Evolutionary conservation across 441 rosid species (phyloP), one percentile per base, ranked within the genome.

Genomic region (Pelargonium fulgidum): DNA sequence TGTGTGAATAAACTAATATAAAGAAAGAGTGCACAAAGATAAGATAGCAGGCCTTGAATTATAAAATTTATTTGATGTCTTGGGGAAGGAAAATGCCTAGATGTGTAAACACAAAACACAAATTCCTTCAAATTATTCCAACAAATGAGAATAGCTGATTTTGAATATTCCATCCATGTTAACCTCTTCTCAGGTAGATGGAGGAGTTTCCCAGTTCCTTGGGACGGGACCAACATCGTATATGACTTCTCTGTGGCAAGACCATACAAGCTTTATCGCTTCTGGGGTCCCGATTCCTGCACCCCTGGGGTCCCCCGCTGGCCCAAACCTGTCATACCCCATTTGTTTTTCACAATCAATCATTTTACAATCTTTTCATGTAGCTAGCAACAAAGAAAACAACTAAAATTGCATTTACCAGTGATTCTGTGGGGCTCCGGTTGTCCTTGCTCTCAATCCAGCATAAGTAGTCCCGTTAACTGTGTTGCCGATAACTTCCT

Each of bases 221-320:
- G 95, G 90, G 45, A 94, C 39, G 0, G 99, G 99, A 61, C 99
- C 99, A 26, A 75, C 20, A 68, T 94, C 99, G 13, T 90, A 94
- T 65, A 94, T 94, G 77, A 94, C 54, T 72, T 94, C 99, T 76
- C 97, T 85, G 75, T 94, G 99, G 83, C 97, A 90, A 70, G 99
- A 94, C 99, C 99, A 94, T 8, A 94, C 99, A 2, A 92, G 87
- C 84, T 85, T 92, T 85, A 94, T 91, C 1, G 99, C 99, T 70
- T 94, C 99, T 0, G 99, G 97, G 14, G 97, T 92, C 52, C 99
- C 99, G 56, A 94, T 94, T 64, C 99, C 99, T 0, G 99, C 99
- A 42, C 99, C 97, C 81, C 97, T 85, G 0, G 99, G 99, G 78
- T 94, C 99, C 36, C 99, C 99, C 0, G 97, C 89, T 0, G 97